Evolutionary conservation across 352 stramenopile species (phyloP).

Genomic region (Globisporangium acanthophoron): DNA sequence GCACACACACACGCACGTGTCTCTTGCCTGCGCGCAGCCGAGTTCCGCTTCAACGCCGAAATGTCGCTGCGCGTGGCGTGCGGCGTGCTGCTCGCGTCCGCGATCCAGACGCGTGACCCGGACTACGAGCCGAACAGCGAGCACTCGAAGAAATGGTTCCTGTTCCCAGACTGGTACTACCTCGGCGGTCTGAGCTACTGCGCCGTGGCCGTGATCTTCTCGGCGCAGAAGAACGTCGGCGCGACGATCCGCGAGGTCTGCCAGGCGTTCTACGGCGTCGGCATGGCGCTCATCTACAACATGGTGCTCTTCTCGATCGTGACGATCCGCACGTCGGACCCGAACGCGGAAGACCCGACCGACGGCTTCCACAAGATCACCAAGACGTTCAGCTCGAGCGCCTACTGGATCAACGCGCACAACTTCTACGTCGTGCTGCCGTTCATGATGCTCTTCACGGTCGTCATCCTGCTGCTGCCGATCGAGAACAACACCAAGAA

Average conservation of each 20-base stretch:
- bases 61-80: constrained; percentile 60
- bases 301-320: constrained; percentile 55
- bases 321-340: constrained; percentile 35
- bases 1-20: not conserved
- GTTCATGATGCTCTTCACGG: constrained; percentile 73
- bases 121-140: constrained; percentile 33
- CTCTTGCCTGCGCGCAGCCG: constrained; percentile 23
- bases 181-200: constrained; percentile 72
- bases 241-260: constrained; percentile 62
- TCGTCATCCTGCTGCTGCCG: constrained; percentile 51
- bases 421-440: constrained; percentile 73
- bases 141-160: constrained; percentile 60
- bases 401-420: constrained; percentile 69
- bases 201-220: constrained; percentile 71
- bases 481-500: constrained; percentile 85
- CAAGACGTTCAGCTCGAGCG: constrained; percentile 47
- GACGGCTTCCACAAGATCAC: constrained; percentile 56
- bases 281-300: constrained; percentile 77
- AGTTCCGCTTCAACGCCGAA: constrained; percentile 65
- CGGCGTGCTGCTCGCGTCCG: constrained; percentile 62
- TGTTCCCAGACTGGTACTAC: constrained; percentile 70
- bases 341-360: constrained; percentile 18
- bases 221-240: constrained; percentile 64
- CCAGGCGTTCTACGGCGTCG: constrained; percentile 73
- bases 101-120: constrained; percentile 55